Base-by-base conservation (phyloP, 73 alveolate species). In the Paramecium tetraurelia region DNA sequence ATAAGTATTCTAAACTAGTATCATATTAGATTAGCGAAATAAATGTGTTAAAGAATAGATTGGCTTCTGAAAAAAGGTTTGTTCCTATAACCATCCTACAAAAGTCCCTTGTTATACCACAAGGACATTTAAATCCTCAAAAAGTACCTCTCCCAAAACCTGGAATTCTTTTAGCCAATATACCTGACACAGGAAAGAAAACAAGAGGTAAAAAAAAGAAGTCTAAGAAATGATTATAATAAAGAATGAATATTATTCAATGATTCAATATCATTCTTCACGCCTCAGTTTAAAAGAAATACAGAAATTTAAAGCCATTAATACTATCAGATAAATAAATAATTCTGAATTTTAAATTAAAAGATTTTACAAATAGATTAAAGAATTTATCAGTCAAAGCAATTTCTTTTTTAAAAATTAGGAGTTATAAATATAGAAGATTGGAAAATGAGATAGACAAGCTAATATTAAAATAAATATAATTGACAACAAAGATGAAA, bases 81-180 rank as follows among this genome's bases (percentile, higher is more conserved):
- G 90, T 80, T 20, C 90, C 90, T 20, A 27, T 48, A 1, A 80
- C 48, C 7, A 35, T 80, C 4, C 72, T 80, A 1, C 18, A 80
- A 46, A 80, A 48, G 46, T 80, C 90, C 3, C n/a, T 80, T 18
- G 90, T 80, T 2, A 80, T 80, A 20, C 90, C 90, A 8, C 7
- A 40, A 27, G 90, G 90, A 7, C 90, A 80, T 14, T 31, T 31
- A 14, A 41, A 80, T 80, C 90, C 90, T 22, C 16, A 40, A 18
- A 80, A 44, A 10, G 18, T 80, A n/a, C 90, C 90, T 1, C 48
- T 80, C 0, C 90, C 90, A 7, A 27, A 24, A 27, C 90, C 90
- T 43, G 87, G 87, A 9, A 38, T 75, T 9, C 3, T 75, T 38
- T 24, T 80, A 21, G 90, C 70, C 20, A 46, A 48, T 44, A 27